Conservation (phyloP, 129 eudicot species). For the Flaveria ramosissima region DNA sequence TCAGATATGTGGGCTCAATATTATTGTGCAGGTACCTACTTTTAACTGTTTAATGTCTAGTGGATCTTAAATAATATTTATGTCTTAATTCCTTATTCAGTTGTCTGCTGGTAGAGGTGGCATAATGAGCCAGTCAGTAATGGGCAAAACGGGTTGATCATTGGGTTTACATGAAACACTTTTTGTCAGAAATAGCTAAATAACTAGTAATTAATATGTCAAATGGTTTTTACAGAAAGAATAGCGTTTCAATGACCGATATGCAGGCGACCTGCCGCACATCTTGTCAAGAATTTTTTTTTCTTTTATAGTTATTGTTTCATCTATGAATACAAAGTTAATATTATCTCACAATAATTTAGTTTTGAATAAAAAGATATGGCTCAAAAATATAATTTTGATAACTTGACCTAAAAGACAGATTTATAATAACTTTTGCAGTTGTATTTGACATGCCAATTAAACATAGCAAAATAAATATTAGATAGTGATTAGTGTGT, state of each 20-base stretch:
- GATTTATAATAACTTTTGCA: neutral
- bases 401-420: neutral
- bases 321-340: neutral
- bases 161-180: slow-evolving; percentile 6
- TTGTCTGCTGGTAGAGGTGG: neutral
- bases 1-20: slow-evolving; percentile 95
- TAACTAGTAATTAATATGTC: neutral
- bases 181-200: neutral
- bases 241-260: neutral
- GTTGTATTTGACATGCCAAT: neutral
- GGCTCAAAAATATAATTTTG: neutral
- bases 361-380: neutral
- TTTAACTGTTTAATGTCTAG: neutral
- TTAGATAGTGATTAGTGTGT: neutral
- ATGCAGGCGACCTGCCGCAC: neutral
- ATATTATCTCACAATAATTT: neutral
- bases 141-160: neutral
- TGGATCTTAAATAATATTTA: neutral
- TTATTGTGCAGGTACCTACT: slow-evolving; percentile 73
- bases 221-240: neutral
- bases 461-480: neutral
- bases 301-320: neutral
- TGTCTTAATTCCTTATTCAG: neutral
- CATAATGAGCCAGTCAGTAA: neutral
- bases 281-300: neutral